Conservation (phyloP, 1,284 basidiomycete species). For the Rhodotorula sp. region DNA sequence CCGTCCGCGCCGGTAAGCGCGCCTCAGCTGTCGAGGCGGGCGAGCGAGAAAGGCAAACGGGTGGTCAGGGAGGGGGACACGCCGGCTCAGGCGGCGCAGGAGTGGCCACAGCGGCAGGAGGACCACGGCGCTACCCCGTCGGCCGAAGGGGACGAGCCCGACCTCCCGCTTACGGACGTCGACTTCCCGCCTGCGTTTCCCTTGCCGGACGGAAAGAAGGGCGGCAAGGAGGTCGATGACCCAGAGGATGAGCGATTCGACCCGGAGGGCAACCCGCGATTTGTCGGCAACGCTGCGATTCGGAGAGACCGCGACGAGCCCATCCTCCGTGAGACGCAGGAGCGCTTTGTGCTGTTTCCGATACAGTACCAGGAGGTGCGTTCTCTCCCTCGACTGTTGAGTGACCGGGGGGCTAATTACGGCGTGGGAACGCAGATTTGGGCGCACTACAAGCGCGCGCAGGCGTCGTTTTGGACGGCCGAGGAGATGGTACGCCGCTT, state of each 20-base stretch:
- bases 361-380: slow-evolving; percentile 50
- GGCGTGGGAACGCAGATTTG: slow-evolving; percentile 43
- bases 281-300: slow-evolving; percentile 45
- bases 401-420: background rate
- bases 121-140: too few relatives aligned
- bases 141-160: background rate
- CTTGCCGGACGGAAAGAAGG: background rate
- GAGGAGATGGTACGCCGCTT: slow-evolving; percentile 51
- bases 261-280: slow-evolving; percentile 26
- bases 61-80: background rate
- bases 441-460: slow-evolving; percentile 48
- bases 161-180: background rate
- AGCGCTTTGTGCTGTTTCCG: slow-evolving; percentile 50
- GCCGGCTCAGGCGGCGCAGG: too few relatives aligned
- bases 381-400: background rate
- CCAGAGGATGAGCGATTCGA: background rate
- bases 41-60: slow-evolving; percentile 6
- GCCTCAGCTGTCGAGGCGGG: background rate
- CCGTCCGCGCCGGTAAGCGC: background rate
- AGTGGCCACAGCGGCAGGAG: too few relatives aligned
- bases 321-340: slow-evolving; percentile 44
- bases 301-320: slow-evolving; percentile 47
- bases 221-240: background rate
- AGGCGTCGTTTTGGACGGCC: slow-evolving; percentile 56
- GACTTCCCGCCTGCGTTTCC: background rate